Percentiles rank a stretch among this genome's conserved stretches.
Evolutionary conservation across 1,284 basidiomycete species (phyloP).

Genomic region (Cystobasidium pallidum): DNA sequence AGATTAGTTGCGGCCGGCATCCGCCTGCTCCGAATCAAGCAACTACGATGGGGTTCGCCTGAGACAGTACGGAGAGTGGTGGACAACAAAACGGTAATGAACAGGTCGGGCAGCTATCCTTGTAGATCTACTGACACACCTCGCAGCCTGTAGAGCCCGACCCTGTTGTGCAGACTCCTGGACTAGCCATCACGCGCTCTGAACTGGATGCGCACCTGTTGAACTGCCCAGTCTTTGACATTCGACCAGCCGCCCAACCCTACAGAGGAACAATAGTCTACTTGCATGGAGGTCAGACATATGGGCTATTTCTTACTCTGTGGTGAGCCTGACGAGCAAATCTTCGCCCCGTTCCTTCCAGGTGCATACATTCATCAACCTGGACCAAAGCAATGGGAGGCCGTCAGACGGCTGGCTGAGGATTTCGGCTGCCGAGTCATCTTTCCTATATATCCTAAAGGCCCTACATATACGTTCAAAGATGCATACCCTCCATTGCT

Average conservation of each 20-base stretch:
- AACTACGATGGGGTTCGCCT: conserved; percentile 29
- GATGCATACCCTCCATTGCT: conserved; percentile 23
- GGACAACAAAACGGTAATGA: conserved; percentile 20
- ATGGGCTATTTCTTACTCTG: background rate
- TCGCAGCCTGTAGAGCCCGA: conserved; percentile 25
- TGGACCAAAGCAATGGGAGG: conserved; percentile 25
- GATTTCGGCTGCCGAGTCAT: conserved; percentile 15
- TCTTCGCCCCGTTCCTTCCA: too few species aligned
- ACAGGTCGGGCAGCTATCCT: background rate
- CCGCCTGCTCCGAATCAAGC: conserved; percentile 18
- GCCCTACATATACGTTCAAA: conserved; percentile 25
- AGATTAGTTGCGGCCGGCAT: conserved; percentile 16
- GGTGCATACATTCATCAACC: conserved; percentile 36
- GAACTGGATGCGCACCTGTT: conserved; percentile 1
- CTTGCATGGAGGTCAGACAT: conserved; percentile 20
- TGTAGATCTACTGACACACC: background rate
- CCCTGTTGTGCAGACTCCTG: conserved; percentile 6
- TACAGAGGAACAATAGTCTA: conserved; percentile 27
- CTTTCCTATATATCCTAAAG: conserved; percentile 33
- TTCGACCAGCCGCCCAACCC: background rate
- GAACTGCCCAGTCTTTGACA: conserved; percentile 27
- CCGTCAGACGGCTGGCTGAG: conserved; percentile 5
- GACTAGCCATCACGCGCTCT: background rate
- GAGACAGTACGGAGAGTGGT: conserved; percentile 16
- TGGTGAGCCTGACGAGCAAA: background rate